Base-by-base conservation (phyloP, 2,329 filamentous ascomycete genomes). In the Penicillium sp. region DNA sequence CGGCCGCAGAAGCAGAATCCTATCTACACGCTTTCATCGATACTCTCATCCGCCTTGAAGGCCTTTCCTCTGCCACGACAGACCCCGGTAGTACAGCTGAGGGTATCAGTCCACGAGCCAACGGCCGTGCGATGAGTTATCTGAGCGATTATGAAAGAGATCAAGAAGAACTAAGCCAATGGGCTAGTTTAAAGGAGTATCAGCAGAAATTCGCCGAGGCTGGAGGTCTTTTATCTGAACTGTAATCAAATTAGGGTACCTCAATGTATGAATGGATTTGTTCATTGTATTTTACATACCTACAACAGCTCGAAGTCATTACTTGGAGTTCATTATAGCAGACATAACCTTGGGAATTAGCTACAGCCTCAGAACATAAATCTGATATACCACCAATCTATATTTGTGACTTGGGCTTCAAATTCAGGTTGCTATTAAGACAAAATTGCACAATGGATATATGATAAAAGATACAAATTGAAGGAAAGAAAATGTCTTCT, bases 171-270 rank as follows among this genome's bases (percentile, higher is more conserved):
- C 73, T 94, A 62, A 80, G 84, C 20, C 81, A 85, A 55, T 96
- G 91, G 91, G 88, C 89, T 0, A 89, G 89, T 69, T 73, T 96
- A 60, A 82, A 89, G 55, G 88, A 93, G 50, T 89, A 89, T 61
- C 91, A 95, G 73, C 73, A 87, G 58, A 85, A 86, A 54, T 90
- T 92, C 68, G 83, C 85, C 8, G 82, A 86, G 52, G 82, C 82
- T 33, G 87, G 86, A 1, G 87, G 85, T 22, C 26, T 69, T 27
- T 46, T 72, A 25, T 67, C 65, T 25, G 66, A 72, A 37, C 31
- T 73, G 43, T 73, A 62, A 62, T 11, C 11, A 40, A 4, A 22
- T 12, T 6, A 48, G 25, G 11, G n/a, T 26, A 27, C 26, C n/a
- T n/a, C n/a, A n/a, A 35, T 25, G 20, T 29, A 49, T 47, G 20